phyloP scores from a whole-genome alignment of 305 asterid species.

The Petunia hybrid region DNA sequence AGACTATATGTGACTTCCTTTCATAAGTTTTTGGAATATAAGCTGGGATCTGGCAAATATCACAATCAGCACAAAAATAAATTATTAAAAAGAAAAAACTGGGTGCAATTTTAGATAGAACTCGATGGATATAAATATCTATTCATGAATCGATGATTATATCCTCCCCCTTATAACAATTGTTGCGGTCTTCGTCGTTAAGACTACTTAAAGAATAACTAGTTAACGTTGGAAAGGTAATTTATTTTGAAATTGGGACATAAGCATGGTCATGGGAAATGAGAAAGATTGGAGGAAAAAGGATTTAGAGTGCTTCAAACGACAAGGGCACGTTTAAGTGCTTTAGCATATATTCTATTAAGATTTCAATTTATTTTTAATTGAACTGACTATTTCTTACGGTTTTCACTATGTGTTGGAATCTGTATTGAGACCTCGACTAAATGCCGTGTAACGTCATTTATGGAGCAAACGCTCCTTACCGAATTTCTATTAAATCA shows the following conservation, averaged over 20 bases:
- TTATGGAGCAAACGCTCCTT: no score
- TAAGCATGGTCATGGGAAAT: neutral
- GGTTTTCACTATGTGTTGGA: no score
- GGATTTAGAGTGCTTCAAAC: no score
- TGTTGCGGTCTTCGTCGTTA: neutral
- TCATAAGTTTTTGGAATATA: neutral
- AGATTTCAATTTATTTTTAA: no score
- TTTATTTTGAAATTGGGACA: slow-evolving; percentile 22
- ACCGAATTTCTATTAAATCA: no score
- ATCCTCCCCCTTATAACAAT: neutral
- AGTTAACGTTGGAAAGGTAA: slow-evolving; percentile 6
- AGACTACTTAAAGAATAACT: neutral
- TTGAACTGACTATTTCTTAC: no score
- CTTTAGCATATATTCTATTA: no score
- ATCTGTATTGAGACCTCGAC: no score
- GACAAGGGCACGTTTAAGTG: no score
- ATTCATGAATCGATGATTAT: neutral
- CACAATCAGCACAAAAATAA: neutral
- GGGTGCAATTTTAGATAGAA: neutral
- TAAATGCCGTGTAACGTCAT: no score
- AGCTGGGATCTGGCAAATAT: neutral
- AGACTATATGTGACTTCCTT: neutral
- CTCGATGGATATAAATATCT: neutral
- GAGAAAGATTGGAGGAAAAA: neutral
- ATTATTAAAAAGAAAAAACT: no score